phyloP scores from a whole-genome alignment of 164 flowering plant species.

The Houttuynia cordata region DNA sequence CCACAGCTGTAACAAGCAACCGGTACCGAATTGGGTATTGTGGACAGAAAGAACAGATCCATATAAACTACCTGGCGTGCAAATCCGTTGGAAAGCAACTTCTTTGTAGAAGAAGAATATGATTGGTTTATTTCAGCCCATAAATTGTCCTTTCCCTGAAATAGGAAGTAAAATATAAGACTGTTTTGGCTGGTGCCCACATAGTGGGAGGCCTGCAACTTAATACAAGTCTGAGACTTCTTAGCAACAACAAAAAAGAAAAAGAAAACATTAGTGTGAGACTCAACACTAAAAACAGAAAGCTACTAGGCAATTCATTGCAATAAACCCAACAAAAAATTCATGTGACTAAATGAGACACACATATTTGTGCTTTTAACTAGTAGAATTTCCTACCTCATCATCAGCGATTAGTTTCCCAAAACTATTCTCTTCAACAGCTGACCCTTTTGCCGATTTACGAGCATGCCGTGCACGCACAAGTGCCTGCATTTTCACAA shows the following conservation, averaged over 20 bases:
- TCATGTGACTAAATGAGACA: no score
- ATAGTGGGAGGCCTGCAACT: no score
- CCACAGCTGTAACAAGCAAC: slow-evolving; percentile 1
- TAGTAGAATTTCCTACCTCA: not conserved
- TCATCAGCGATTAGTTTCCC: slow-evolving; percentile 2
- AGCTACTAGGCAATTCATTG: not conserved
- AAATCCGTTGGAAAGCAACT: slow-evolving; percentile 60
- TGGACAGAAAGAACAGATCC: not conserved
- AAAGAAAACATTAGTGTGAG: no score
- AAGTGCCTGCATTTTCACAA: slow-evolving; percentile 81
- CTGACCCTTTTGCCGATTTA: slow-evolving; percentile 9
- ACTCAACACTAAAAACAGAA: not conserved
- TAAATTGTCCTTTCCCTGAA: slow-evolving; percentile 30
- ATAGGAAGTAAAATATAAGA: slow-evolving; percentile 1
- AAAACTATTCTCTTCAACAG: slow-evolving; percentile 14
- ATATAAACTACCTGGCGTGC: slow-evolving; percentile 55
- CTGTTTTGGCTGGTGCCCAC: not conserved
- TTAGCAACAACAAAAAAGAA: no score
- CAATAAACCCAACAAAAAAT: no score
- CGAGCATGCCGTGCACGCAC: slow-evolving; percentile 69
- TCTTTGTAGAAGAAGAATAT: slow-evolving; percentile 32
- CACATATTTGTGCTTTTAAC: not conserved
- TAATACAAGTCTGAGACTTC: no score
- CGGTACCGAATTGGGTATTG: not conserved
- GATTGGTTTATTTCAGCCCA: slow-evolving; percentile 18